These are phyloP conservation scores for Myxozyma udenii DNA, from an alignment of 805 yeast genomes.

Conservation along the genomic window DNA sequence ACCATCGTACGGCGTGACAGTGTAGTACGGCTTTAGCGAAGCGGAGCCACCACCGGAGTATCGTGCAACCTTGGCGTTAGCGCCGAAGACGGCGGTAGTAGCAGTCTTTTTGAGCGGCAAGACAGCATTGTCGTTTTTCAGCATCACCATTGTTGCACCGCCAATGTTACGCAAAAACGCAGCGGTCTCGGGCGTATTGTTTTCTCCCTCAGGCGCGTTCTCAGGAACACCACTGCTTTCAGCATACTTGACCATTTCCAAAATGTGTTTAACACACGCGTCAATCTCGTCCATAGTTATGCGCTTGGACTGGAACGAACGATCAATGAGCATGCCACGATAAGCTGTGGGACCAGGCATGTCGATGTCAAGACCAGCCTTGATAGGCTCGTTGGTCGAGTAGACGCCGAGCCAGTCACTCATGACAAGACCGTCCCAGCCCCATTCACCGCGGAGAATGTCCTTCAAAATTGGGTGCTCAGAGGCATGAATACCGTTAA, in stretches of 20 bases:
- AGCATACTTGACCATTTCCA: constrained; percentile 46
- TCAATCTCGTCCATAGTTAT: constrained; percentile 42
- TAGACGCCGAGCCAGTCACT: constrained; percentile 65
- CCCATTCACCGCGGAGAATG: constrained; percentile 55
- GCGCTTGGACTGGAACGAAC: constrained; percentile 45
- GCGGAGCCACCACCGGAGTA: constrained; percentile 17
- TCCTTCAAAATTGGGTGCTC: constrained; percentile 47
- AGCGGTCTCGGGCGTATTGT: constrained; percentile 45
- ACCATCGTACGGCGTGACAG: constrained; percentile 13
- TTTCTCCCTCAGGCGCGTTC: constrained; percentile 33
- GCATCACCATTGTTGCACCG: constrained; percentile 53
- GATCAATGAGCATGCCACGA: constrained; percentile 43
- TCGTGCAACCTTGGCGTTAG: constrained; percentile 32
- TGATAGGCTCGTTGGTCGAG: constrained; percentile 46
- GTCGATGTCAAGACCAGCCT: constrained; percentile 60
- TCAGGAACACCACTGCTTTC: constrained; percentile 44
- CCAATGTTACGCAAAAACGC: constrained; percentile 46
- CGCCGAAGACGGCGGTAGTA: constrained; percentile 55
- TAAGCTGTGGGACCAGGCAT: constrained; percentile 63
- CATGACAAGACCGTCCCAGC: constrained; percentile 54
- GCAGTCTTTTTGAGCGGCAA: constrained; percentile 49
- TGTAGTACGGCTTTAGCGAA: constrained; percentile 4
- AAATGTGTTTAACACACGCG: constrained; percentile 43
- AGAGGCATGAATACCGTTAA: constrained; percentile 58
- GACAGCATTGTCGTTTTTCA: constrained; percentile 51